phyloP scores from a whole-genome alignment of 768 basidiomycete species.

The Coprinellus aureogranulatus region DNA sequence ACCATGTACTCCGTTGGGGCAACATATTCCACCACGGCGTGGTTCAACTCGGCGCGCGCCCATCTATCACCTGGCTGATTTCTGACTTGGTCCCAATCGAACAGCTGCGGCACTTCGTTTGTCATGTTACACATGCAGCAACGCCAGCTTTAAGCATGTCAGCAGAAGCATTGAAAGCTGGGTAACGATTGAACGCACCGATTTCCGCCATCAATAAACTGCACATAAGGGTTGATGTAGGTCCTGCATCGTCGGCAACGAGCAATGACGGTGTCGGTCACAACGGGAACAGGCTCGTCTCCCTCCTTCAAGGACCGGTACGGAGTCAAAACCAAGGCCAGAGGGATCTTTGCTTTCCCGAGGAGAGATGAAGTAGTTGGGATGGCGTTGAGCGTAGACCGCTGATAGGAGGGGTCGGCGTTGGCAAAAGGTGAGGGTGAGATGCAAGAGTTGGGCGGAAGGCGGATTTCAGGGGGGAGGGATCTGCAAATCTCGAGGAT shows the following conservation, averaged over 20 bases:
- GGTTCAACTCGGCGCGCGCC: constrained; percentile 89
- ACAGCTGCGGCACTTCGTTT: constrained; percentile 96
- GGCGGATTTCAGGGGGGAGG: constrained; percentile 87
- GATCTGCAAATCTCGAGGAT: constrained; percentile 76
- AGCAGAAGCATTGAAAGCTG: too few relatives aligned
- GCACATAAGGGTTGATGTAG: constrained; percentile 97
- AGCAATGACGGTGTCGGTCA: constrained; percentile 92
- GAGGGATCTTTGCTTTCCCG: constrained; percentile 86
- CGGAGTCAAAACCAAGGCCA: constrained; percentile 86
- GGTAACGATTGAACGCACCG: too few relatives aligned
- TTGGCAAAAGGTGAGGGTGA: constrained; percentile 78
- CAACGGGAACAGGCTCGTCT: constrained; percentile 81
- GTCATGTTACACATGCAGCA: constrained; percentile 99
- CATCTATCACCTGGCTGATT: constrained; percentile 96
- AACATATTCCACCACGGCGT: constrained; percentile 92
- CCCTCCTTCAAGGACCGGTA: constrained; percentile 85
- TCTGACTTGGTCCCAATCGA: constrained; percentile 94
- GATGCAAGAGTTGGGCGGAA: constrained; percentile 82
- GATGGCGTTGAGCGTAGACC: constrained; percentile 87
- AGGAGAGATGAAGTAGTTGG: constrained; percentile 87
- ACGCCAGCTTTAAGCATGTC: too few relatives aligned
- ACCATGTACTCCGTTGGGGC: constrained; percentile 99
- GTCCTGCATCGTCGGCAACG: constrained; percentile 94
- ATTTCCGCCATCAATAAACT: constrained; percentile 97
- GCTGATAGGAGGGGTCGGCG: constrained; percentile 88